These are phyloP conservation scores for Bipolaris gigantea DNA, from an alignment of 2,329 filamentous ascomycete species.

Conservation along the genomic window DNA sequence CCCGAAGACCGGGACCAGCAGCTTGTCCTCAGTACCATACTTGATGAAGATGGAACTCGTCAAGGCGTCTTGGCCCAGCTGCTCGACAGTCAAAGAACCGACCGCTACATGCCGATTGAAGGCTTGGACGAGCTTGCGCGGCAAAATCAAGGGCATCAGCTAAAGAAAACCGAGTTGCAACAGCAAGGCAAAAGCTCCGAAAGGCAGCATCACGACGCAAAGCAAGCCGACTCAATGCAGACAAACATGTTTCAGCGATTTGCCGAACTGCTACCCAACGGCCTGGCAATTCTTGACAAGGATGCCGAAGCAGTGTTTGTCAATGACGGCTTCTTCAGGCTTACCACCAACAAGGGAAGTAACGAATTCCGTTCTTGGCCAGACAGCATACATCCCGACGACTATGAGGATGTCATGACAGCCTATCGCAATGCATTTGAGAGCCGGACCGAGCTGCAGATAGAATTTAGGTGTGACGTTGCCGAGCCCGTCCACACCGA, in stretches of 20 bases:
- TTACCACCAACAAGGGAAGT: slow-evolving; percentile 48
- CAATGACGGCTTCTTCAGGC: slow-evolving; percentile 50
- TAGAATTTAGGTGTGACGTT: slow-evolving; percentile 48
- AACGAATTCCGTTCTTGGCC: slow-evolving; percentile 51
- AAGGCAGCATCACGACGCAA: neutral
- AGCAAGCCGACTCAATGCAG: slow-evolving; percentile 39
- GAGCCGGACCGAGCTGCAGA: slow-evolving; percentile 43
- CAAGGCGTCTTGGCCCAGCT: slow-evolving; percentile 40
- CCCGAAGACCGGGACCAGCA: slow-evolving; percentile 21
- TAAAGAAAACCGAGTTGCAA: slow-evolving; percentile 14
- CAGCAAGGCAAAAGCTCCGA: slow-evolving; percentile 3
- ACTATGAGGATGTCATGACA: slow-evolving; percentile 50
- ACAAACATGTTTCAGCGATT: slow-evolving; percentile 50
- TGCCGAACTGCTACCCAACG: slow-evolving; percentile 51
- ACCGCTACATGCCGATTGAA: slow-evolving; percentile 31
- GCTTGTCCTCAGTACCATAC: slow-evolving; percentile 37
- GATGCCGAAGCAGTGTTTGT: slow-evolving; percentile 51
- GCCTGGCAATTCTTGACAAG: slow-evolving; percentile 51
- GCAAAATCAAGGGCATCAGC: slow-evolving; percentile 12
- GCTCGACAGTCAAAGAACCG: slow-evolving; percentile 22
- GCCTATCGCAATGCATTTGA: slow-evolving; percentile 50
- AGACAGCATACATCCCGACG: slow-evolving; percentile 49
- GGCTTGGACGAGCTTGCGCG: slow-evolving; percentile 26
- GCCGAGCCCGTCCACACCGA: slow-evolving; percentile 28
- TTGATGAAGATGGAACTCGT: slow-evolving; percentile 35